Base-by-base conservation (phyloP, 257 asterid species). In the Forsythia suspensa region DNA sequence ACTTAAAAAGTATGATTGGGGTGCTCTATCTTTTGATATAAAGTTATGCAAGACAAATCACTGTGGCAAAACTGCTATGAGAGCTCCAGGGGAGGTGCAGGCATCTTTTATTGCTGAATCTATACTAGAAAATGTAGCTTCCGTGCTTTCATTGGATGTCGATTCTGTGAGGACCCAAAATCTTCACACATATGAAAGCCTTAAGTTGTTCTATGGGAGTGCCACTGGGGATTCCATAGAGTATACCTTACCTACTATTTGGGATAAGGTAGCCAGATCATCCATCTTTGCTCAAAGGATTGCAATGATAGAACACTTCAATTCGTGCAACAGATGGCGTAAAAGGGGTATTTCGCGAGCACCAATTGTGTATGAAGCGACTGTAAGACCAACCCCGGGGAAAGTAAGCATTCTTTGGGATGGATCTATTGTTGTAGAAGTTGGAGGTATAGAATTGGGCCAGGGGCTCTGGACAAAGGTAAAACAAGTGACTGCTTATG, bases 391-490 rank as follows among this genome's bases (percentile, higher is more conserved):
- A 0, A 82, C 85, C 12, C 90, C 97, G 0, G 97, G 93, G 40
- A 91, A 86, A 86, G 96, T 92, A 42, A 91, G 96, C 83, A 84
- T 92, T 46, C 91, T 92, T 41, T 52, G 78, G 71, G 97, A 92
- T 75, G 97, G 96, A 20, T 87, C 92, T 3, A 73, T 89, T 24
- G 93, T 87, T 39, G 94, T 91, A 6, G 97, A 92, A 85, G 90
- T 92, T 34, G 97, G 94, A 73, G 96, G 97, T 55, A 86, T 91
- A 69, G 97, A 92, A 42, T 36, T 92, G 55, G 97, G 97, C 11
- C 97, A 91, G 80, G 97, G 96, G 84, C 88, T 92, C 42, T 89
- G 89, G 92, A 92, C 94, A 16, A 92, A 92, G 88, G 97, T 89
- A n/a, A 89, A 80, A 76, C 93, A 92, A 77, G 88, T 84, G 72